Evolutionary conservation across 495 filamentous ascomycete genomes (phyloP).

Genomic region (Symbiotaphrina buchneri): DNA sequence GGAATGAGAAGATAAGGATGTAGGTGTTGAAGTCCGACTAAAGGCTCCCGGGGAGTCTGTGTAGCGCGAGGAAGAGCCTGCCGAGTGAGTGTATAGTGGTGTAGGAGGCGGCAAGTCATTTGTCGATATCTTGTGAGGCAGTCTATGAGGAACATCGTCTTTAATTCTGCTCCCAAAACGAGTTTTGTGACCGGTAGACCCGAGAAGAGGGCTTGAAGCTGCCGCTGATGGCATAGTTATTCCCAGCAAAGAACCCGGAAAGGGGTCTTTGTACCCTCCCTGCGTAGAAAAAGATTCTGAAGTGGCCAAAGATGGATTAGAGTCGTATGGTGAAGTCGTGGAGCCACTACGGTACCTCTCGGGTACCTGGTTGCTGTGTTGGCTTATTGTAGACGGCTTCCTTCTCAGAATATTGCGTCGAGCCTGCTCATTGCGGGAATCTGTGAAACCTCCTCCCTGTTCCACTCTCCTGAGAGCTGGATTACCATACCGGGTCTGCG

Average conservation of each 20-base stretch:
- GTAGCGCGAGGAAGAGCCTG: constrained; percentile 78
- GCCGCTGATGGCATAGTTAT: constrained; percentile 1
- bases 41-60: constrained; percentile 83
- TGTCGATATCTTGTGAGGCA: constrained; percentile 1
- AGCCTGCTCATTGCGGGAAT: too few relatives aligned
- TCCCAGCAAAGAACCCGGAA: neutral
- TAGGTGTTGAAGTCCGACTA: constrained; percentile 80
- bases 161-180: neutral
- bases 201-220: neutral
- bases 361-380: constrained; percentile 1
- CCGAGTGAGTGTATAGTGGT: constrained; percentile 7
- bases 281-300: neutral
- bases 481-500: too few relatives aligned
- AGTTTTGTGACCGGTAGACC: neutral
- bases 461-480: too few relatives aligned
- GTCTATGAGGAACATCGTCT: neutral
- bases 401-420: constrained; percentile 3
- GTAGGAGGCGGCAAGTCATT: constrained; percentile 4
- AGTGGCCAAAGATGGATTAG: constrained; percentile 1
- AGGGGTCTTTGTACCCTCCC: neutral
- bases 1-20: constrained; percentile 91
- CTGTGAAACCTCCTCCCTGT: too few relatives aligned
- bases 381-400: constrained; percentile 4
- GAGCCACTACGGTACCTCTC: constrained; percentile 1
- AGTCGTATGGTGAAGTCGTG: neutral